Evolutionary conservation across 202 grass and related monocot genomes (phyloP), one percentile per base, ranked within the genome.

Genomic region (Bolboschoenoplectus hybrid): DNA sequence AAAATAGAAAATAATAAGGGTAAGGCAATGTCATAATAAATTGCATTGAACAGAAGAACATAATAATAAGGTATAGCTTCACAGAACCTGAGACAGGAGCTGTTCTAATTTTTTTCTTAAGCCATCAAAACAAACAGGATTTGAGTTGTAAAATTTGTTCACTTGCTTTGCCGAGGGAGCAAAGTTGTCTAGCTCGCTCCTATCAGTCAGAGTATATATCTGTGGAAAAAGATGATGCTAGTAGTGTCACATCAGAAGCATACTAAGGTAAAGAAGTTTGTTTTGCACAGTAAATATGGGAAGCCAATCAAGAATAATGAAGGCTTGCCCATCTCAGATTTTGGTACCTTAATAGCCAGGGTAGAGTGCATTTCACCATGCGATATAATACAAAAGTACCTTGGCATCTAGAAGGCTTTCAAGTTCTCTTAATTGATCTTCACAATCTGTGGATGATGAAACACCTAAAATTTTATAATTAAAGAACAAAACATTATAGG

Each of bases 351-450:
- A 56, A 56, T 77, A 58, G 0, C 38, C 38, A 68, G 9, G 57
- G 67, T 52, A 88, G 10, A 78, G 63, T 83, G 67, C n/a, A 86
- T 72, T 12, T 62, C 53, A 45, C 45, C 13, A 47, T 61, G 17
- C 36, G 63, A 75, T n/a, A 86, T 70, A 85, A 52, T 26, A 86
- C 20, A 52, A 77, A 81, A 84, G 49, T 88, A 98, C 93, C 91
- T 95, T 93, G 60, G 95, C 84, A 94, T 93, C 86, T 85, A 98
- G 84, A 82, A 91, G 88, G 68, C 74, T 89, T 85, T 98, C 95
- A 58, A 98, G 84, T 72, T 95, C 88, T 81, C 90, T 85, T 53
- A 98, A 81, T 78, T 95, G 93, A 88, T 45, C 86, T 93, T 98
- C 84, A 16, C 93, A 94, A 86, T 95, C 91, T 83, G 71, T 67